Conservation (phyloP, 2,329 filamentous ascomycete species). For the Bipolaris oryzae region DNA sequence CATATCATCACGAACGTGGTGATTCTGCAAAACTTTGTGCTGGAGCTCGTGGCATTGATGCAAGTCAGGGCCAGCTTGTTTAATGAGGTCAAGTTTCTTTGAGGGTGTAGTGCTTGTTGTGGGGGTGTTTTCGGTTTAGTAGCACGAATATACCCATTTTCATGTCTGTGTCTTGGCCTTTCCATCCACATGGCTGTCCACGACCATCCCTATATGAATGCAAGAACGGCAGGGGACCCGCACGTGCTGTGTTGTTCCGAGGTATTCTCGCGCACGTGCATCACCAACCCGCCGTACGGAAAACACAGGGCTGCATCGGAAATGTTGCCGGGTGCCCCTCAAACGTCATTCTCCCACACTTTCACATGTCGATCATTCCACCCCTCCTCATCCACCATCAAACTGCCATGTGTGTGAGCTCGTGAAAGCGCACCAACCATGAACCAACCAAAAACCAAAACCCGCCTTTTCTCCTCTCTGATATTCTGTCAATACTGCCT, state of each 20-base stretch:
- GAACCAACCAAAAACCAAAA: constrained; percentile 2
- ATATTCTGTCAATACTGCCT: neutral
- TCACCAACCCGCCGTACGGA: constrained; percentile 25
- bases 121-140: constrained; percentile 7
- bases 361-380: constrained; percentile 38
- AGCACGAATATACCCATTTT: constrained; percentile 32
- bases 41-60: constrained; percentile 57
- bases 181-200: neutral
- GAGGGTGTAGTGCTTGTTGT: constrained; percentile 12
- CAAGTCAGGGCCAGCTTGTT: constrained; percentile 57
- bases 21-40: constrained; percentile 57
- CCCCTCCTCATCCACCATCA: constrained; percentile 15
- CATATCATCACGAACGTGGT: constrained; percentile 59
- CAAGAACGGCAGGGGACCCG: neutral
- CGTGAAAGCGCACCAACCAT: constrained; percentile 13
- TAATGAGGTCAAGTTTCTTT: constrained; percentile 53
- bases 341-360: constrained; percentile 36
- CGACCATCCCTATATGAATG: neutral
- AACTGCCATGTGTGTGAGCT: constrained; percentile 22
- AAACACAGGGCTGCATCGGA: constrained; percentile 23
- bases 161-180: neutral
- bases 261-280: constrained; percentile 29
- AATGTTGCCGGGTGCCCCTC: constrained; percentile 25
- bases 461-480: neutral
- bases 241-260: constrained; percentile 13